Base-by-base conservation (phyloP, 1,284 basidiomycete species). In the Lentinula novae-zelandiae region DNA sequence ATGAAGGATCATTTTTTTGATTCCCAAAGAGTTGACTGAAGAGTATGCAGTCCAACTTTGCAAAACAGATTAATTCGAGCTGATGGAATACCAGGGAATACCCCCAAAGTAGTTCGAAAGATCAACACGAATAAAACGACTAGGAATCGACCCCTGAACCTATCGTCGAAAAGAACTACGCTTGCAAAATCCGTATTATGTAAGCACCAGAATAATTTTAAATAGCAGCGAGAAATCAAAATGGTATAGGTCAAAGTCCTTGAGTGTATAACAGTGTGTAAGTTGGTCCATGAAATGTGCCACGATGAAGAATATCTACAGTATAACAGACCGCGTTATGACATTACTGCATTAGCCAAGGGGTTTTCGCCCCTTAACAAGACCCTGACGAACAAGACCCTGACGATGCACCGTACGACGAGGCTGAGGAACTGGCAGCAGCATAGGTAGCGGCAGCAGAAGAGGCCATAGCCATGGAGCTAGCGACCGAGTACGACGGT, bases 181-280 rank as follows among this genome's bases (percentile, higher is more conserved):
- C 40, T 53, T 39, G 58, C 61, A 72, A 46, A 42, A 42, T 70
- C 71, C 71, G 67, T 72, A 75, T 75, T 75, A 27, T 27, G 27
- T 3, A 75, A 70, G 71, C 72, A 75, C 70, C 70, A 62, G 66
- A 68, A 65, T 66, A 63, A 67, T 69, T 64, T 67, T 69, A 69
- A 67, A 67, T 66, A 72, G 71, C 70, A 70, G 68, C 71, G 70
- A 66, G 65, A 69, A 70, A 67, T 64, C 65, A 66, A 67, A 64
- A 61, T 66, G 69, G 67, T 67, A 72, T 73, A 65, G 63, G 65
- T 68, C 66, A 31, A 39, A 69, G 68, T 71, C 69, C 69, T 63
- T 68, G 62, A 57, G 62, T 56, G 65, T 63, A 66, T 60, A 58
- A 60, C 65, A 39, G 17, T 44, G 69, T 33, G 17, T 20, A 68